A percentile compares a stretch with the other conserved stretches of the same genome.
Evolutionary conservation across 208 protist species (phyloP).

Genomic region (Acanthamoeba castellanii): DNA sequence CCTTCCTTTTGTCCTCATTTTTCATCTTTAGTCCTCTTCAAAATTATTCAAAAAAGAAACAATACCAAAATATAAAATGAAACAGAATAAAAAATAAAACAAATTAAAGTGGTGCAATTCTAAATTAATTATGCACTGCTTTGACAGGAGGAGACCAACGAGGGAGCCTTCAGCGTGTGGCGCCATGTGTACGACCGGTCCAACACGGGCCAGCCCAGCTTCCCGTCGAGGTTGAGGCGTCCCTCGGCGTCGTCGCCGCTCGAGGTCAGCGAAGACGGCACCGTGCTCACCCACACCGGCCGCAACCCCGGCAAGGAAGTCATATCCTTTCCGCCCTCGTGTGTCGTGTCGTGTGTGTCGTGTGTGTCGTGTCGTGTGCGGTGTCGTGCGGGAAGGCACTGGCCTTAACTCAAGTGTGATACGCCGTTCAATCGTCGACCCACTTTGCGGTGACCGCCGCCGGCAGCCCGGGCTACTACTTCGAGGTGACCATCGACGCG

Average conservation of each 20-base stretch:
- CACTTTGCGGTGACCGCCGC: not conserved
- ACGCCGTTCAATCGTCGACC: not conserved
- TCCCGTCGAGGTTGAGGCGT: not conserved
- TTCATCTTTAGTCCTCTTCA: too few species aligned
- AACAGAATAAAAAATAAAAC: too few species aligned
- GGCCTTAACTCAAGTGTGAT: too few species aligned
- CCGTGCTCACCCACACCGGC: not conserved
- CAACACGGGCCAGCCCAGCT: not conserved
- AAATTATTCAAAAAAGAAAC: too few species aligned
- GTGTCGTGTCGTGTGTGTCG: too few species aligned
- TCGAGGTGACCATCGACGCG: not conserved
- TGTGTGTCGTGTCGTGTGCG: too few species aligned
- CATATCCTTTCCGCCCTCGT: not conserved
- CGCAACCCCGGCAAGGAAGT: not conserved
- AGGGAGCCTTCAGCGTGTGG: not conserved
- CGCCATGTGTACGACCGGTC: not conserved
- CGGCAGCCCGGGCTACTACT: not conserved
- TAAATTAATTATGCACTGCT: too few species aligned
- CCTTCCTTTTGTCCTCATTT: too few species aligned
- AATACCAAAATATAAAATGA: too few species aligned
- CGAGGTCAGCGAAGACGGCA: not conserved
- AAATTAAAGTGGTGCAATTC: too few species aligned
- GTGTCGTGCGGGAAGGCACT: too few species aligned
- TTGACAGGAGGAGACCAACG: not conserved
- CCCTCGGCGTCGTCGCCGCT: not conserved